Evolutionary conservation across 2,329 filamentous ascomycete genomes (phyloP), one percentile per base, ranked within the genome.

Genomic region (Diaporthe sp.): DNA sequence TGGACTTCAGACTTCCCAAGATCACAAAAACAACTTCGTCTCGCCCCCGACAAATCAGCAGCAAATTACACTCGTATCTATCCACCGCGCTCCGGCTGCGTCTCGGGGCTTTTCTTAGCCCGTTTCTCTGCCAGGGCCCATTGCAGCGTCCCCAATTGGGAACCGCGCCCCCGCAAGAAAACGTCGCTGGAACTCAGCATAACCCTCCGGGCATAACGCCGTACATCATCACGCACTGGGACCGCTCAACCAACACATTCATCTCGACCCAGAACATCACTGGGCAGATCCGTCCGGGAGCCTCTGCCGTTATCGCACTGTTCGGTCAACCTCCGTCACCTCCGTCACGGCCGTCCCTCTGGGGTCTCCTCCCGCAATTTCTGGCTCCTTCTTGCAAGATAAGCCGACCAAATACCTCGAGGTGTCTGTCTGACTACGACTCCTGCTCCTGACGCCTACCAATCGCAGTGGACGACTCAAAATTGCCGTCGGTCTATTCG

Each of bases 301-400:
- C 15, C 5, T 72, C 15, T 72, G 67, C 58, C 59, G 58, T 39
- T 58, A 74, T 72, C 67, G 72, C 67, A 68, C 37, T 15, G n/a
- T 46, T 75, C 75, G 72, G 75, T 31, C 75, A 76, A 75, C 69
- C 34, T 75, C 75, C 75, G 75, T 44, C 57, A 69, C 42, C 59
- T 68, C 34, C 10, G 75, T 44, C 57, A 69, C 42, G 58, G 68
- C 25, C 10, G 37, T 76, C 44, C 28, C 25, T 55, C 39, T 37
- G 59, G 15, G 44, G 17, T 68, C 15, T 39, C 58, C 61, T 61
- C 42, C 49, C 53, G 72, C 65, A 72, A 68, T 55, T 49, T 73
- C 44, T 46, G 28, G 51, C 44, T 37, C 22, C 31, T 28, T 62
- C 28, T 31, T 55, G 28, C 44, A 34, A 72, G 74, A 75, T 51